Base-by-base conservation (phyloP, 2,329 filamentous ascomycete species). In the Thielaviopsis musarum region DNA sequence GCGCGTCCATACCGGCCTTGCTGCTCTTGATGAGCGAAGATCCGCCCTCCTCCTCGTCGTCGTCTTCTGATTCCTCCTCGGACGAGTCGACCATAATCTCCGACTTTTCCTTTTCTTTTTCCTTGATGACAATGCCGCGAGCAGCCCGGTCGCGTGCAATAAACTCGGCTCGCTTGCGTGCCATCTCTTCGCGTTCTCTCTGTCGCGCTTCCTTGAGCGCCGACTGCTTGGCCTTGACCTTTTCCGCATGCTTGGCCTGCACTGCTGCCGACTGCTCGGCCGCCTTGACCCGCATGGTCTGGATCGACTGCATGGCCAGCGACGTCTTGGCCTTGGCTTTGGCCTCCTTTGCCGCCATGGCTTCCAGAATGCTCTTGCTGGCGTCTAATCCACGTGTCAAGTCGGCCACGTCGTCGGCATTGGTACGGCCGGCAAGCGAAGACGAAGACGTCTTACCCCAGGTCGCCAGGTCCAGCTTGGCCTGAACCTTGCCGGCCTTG, bases 81-180 rank as follows among this genome's bases (percentile, higher is more conserved):
- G 83, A 85, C 61, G 84, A 87, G 60, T 86, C 84, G 24, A 96
- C 88, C 89, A 97, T 95, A 70, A 97, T 89, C 64, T 91, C 89
- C 21, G 55, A 60, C 56, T 61, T 61, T 52, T 59, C 59, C 56
- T 60, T 62, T 45, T 59, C 58, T n/a, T 59, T 54, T 21, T 59
- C 58, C 19, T 56, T 73, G n/a, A 83, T 83, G 15, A 60, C 10
- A n/a, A 60, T 60, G 26, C 58, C 58, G 10, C 61, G 58, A 15
- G 54, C 52, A 12, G 62, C 60, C 69, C 83, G 85, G 6, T 88
- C 81, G 63, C 77, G 80, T 1, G 87, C 87, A 65, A 91, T 81
- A 15, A 80, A 80, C 61, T 84, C 85, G 13, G 83, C 81, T 67
- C 91, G 86, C 66, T 85, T 78, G 68, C 80, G 85, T 62, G 81